A percentile compares a stretch with the other conserved stretches of the same genome.
These are phyloP conservation scores for Aotearoamyces nothofagi DNA, from an alignment of 2,329 filamentous ascomycete genomes.

Conservation along the genomic window DNA sequence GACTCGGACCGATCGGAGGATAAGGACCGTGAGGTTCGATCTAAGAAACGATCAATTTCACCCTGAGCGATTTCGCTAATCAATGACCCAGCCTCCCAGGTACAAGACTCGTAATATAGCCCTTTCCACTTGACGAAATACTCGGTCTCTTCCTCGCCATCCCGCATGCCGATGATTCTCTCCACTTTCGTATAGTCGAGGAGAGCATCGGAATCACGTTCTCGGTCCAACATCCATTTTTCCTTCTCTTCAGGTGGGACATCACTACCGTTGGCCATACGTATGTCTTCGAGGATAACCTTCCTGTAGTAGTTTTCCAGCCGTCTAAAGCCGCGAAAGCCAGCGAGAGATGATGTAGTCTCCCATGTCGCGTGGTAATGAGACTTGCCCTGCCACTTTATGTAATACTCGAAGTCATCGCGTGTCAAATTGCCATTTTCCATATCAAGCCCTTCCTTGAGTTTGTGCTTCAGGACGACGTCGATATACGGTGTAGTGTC, in stretches of 20 bases:
- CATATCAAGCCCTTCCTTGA: conserved; percentile 51
- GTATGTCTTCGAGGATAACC: conserved; percentile 63
- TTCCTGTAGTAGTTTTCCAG: conserved; percentile 93
- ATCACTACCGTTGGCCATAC: conserved; percentile 58
- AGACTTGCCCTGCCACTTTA: conserved; percentile 95
- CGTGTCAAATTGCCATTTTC: conserved; percentile 37
- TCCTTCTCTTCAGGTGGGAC: conserved; percentile 75
- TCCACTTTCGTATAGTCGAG: conserved; percentile 88
- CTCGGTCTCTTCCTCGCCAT: conserved; percentile 67
- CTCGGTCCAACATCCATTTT: conserved; percentile 89
- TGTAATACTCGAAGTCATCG: conserved; percentile 77
- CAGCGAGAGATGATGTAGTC: conserved; percentile 54
- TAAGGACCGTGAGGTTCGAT: conserved; percentile 69
- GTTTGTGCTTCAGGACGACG: conserved; percentile 72
- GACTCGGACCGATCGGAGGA: conserved; percentile 66
- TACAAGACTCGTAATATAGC: conserved; percentile 83
- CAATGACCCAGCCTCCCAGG: conserved; percentile 72
- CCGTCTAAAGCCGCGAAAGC: conserved; percentile 73
- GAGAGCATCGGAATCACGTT: conserved; percentile 76
- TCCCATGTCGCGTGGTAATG: conserved; percentile 97
- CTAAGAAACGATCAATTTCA: conserved; percentile 82
- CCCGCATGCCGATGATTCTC: conserved; percentile 71
- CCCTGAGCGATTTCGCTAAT: conserved; percentile 68
- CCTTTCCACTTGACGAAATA: conserved; percentile 98
- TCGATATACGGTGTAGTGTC: conserved; percentile 80